Conservation (phyloP, 1,284 basidiomycete species). For the Sporisorium exsertum region DNA sequence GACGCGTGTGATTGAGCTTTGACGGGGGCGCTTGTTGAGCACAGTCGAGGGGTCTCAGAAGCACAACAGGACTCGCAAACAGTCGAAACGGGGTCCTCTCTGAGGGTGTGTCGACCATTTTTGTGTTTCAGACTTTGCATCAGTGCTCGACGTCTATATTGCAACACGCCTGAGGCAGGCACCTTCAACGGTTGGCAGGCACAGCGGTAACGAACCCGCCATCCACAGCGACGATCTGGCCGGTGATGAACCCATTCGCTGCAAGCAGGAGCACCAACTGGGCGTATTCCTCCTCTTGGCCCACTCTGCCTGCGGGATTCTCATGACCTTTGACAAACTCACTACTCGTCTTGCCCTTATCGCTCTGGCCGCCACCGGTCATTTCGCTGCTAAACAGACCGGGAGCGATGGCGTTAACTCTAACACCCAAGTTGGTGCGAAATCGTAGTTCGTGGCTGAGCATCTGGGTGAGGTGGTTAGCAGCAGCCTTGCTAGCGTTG, state of each 20-base stretch:
- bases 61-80: too few species aligned
- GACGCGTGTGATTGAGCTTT: too few species aligned
- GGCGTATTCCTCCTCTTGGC: slow-evolving; percentile 52
- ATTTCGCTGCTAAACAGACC: slow-evolving; percentile 59
- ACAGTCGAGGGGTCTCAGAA: too few species aligned
- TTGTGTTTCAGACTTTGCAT: too few species aligned
- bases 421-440: slow-evolving; percentile 21
- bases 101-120: too few species aligned
- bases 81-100: too few species aligned
- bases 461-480: slow-evolving; percentile 60
- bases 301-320: slow-evolving; percentile 56
- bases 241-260: slow-evolving; percentile 52
- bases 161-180: neutral
- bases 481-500: slow-evolving; percentile 60
- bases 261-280: slow-evolving; percentile 52
- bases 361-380: slow-evolving; percentile 38
- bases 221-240: slow-evolving; percentile 56
- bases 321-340: slow-evolving; percentile 30
- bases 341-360: slow-evolving; percentile 28
- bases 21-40: neutral
- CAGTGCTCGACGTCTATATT: neutral
- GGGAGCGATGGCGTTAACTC: slow-evolving; percentile 61
- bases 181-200: slow-evolving; percentile 23
- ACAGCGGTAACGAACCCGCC: slow-evolving; percentile 57
- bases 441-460: slow-evolving; percentile 57